Evolutionary conservation across 495 filamentous ascomycete genomes (phyloP), one percentile per base, ranked within the genome.

Genomic region (Amphirosellinia nigrospora): DNA sequence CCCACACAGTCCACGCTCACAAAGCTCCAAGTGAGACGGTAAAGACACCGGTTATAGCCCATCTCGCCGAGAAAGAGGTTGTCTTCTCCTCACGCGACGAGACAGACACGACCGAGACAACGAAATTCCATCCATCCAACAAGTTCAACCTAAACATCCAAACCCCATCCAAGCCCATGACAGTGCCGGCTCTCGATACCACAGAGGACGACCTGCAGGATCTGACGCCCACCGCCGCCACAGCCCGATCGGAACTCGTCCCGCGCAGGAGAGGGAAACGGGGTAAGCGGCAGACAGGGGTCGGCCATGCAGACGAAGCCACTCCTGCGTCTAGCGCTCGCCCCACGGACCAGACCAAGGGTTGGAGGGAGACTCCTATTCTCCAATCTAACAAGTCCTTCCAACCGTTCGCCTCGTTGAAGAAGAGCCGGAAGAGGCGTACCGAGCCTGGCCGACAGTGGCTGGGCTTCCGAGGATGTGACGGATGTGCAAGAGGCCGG

Each of bases 401-500:
- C 80, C 89, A 85, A 75, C 86, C 79, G 30, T 86, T 83, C 79
- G 81, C 85, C 78, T 80, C 85, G 73, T 77, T 90, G 76, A 86
- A 87, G 85, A 77, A 86, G 81, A 74, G 60, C 26, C 83, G 84
- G 68, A 86, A 84, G 39, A 82, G 83, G 38, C 78, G 82, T 61
- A 84, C 85, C 32, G 82, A 83, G 45, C 79, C 79, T 23, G 86
- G 87, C 91, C 70, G 86, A 92, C 23, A 97, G 92, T 81, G 96
- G 94, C 15, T 99, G 96, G 96, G 94, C 93, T 46, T 98, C 95
- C 0, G 96, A 97, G 77, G 94, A 98, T 79, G 94, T 94, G 30
- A 97, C 94, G 2, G 96, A 99, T 79, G 94, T 97, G n/a, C 95
- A 97, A 79, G 95, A 95, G 75, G 85, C 93, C 81, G 92, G 91